Conservation (phyloP, 441 rosid genomes). For the Breynia disticha region DNA sequence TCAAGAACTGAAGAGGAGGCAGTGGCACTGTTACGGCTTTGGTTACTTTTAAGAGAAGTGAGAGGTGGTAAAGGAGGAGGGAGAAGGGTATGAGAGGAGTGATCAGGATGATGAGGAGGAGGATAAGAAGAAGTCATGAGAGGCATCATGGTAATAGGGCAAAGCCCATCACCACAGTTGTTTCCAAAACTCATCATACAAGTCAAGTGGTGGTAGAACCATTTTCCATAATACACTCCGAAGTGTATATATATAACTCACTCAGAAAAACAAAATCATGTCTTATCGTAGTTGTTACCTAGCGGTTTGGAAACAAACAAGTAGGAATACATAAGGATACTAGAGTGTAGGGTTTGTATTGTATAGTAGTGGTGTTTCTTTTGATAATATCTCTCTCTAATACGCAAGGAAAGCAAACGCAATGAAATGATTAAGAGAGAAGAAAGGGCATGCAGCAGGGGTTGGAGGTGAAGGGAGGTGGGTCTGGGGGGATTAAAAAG, state of each 20-base stretch:
- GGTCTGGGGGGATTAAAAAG: too few relatives aligned
- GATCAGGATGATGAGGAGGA: constrained; percentile 25
- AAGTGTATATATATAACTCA: constrained; percentile 6
- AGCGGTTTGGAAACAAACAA: too few relatives aligned
- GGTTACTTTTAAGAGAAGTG: constrained; percentile 24
- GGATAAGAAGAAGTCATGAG: constrained; percentile 40
- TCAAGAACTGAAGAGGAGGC: constrained; percentile 31
- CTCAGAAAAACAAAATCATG: constrained; percentile 6
- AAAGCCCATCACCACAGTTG: neutral
- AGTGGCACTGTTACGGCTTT: constrained; percentile 23
- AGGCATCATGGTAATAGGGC: constrained; percentile 42
- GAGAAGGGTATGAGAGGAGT: constrained; percentile 34
- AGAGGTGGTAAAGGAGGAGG: constrained; percentile 26
- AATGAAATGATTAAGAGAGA: too few relatives aligned
- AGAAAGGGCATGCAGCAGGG: too few relatives aligned
- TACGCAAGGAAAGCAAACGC: too few relatives aligned
- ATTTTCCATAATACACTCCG: constrained; percentile 37
- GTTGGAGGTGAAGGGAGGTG: too few relatives aligned
- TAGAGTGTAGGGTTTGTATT: too few relatives aligned
- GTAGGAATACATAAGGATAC: too few relatives aligned
- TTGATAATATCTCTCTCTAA: too few relatives aligned
- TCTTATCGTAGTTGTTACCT: neutral
- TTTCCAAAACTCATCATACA: constrained; percentile 21
- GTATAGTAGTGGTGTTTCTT: too few relatives aligned
- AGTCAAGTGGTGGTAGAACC: constrained; percentile 37